Base-by-base conservation (phyloP, 2,329 filamentous ascomycete genomes). In the Penicillium paneum region DNA sequence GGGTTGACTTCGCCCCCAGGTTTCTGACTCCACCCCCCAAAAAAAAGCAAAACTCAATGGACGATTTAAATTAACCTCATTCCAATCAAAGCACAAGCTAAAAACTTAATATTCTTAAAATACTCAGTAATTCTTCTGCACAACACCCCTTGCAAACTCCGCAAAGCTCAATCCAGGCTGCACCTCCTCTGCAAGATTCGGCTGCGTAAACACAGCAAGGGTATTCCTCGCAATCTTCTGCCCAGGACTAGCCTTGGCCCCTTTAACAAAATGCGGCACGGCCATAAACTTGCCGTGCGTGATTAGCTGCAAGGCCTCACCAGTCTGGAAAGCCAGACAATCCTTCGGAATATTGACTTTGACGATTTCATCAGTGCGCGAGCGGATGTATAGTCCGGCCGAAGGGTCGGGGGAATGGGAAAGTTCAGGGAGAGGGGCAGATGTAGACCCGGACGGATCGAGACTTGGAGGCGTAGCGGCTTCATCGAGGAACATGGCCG, bases 401-500 rank as follows among this genome's bases (percentile, higher is more conserved):
- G 83, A 82, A 4, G 91, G 85, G 67, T 97, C 92, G 0, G 94
- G 93, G 3, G 90, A 91, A 0, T 80, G 69, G 0, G 84, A 71
- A 0, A 97, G 82, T 74, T 97, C 93, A 0, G 81, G 76, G 0
- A 96, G 80, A 58, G 61, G 63, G 45, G 65, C 76, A 68, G 39
- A 43, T 19, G 38, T 29, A 19, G 47, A 49, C 8, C 38, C 47
- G 3, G 44, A 74, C 62, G 36, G 76, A 64, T 55, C 64, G 58
- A 58, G 77, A 64, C 56, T 59, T 34, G 67, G 65, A 15, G 61
- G 59, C 28, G 77, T 65, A 10, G 69, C 70, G 0, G 75, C 74
- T 75, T 97, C 93, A 68, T 97, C 91, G 58, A 97, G 82, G 72
- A 96, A 97, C 91, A 97, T 96, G 63, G 93, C 92, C 2, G 89